Percentiles rank a stretch among this genome's conserved stretches.
Conservation (phyloP, 495 filamentous ascomycete species). For the Podospora fimiseda region DNA sequence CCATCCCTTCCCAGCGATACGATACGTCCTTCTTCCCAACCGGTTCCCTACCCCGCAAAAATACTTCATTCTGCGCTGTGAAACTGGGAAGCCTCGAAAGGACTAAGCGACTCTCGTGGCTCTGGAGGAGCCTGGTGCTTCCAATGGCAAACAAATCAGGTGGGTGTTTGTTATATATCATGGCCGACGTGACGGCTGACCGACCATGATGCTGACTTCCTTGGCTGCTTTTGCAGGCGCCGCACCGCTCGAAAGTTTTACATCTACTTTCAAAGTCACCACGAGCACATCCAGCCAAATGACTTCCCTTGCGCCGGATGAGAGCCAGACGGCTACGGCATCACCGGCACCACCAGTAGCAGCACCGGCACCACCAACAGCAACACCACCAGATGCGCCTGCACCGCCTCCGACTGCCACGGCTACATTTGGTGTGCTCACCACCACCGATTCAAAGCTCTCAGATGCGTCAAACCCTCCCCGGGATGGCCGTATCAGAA, state of each 20-base stretch:
- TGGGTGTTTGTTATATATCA: too few species aligned
- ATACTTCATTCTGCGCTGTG: background rate
- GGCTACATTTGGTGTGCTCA: conserved; percentile 11
- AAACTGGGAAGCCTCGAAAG: too few species aligned
- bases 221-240: conserved; percentile 8
- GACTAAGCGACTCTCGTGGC: background rate
- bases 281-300: conserved; percentile 20
- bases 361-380: too few species aligned
- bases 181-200: too few species aligned
- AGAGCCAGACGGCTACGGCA: conserved; percentile 4
- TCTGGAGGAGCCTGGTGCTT: background rate
- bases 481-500: conserved; percentile 49
- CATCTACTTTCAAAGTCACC: conserved; percentile 12
- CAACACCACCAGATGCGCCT: background rate
- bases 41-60: background rate
- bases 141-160: conserved; percentile 1
- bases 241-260: conserved; percentile 5
- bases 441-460: conserved; percentile 14
- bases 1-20: background rate
- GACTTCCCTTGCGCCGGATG: conserved; percentile 11
- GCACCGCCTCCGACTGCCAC: conserved; percentile 1
- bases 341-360: too few species aligned
- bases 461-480: conserved; percentile 20
- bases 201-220: background rate
- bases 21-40: too few species aligned